Percentiles rank a stretch among this genome's conserved stretches.
Evolutionary conservation across 495 filamentous ascomycete genomes (phyloP).

Genomic region (Hyphodiscus hymeniophilus): DNA sequence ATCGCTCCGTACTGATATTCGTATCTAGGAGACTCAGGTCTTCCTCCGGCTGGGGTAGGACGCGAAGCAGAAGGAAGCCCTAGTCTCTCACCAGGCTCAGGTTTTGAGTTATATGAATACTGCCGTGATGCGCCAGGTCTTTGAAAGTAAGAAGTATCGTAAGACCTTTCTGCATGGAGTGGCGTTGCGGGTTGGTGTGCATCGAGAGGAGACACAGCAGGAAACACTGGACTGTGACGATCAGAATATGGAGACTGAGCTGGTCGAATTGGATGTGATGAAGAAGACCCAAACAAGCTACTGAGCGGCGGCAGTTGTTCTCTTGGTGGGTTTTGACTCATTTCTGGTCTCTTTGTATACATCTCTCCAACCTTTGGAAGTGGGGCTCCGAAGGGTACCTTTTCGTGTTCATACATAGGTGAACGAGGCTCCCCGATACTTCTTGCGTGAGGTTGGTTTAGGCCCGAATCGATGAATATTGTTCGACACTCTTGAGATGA

Average conservation of each 20-base stretch:
- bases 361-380: slow-evolving; percentile 16
- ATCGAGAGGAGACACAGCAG: slow-evolving; percentile 35
- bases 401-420: slow-evolving; percentile 14
- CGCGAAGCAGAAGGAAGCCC: slow-evolving; percentile 14
- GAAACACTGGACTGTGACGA: slow-evolving; percentile 29
- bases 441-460: slow-evolving; percentile 2
- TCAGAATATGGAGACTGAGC: slow-evolving; percentile 37
- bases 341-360: slow-evolving; percentile 16
- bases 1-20: slow-evolving; percentile 9
- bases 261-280: slow-evolving; percentile 24
- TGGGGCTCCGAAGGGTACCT: slow-evolving; percentile 4
- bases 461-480: neutral
- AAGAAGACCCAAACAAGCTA: slow-evolving; percentile 41
- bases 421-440: slow-evolving; percentile 15
- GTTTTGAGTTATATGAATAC: slow-evolving; percentile 25
- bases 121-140: slow-evolving; percentile 15
- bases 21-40: slow-evolving; percentile 22
- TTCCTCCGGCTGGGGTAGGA: neutral
- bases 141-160: slow-evolving; percentile 35
- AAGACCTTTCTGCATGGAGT: slow-evolving; percentile 24
- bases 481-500: neutral
- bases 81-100: slow-evolving; percentile 21
- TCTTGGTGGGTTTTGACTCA: slow-evolving; percentile 24
- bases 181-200: slow-evolving; percentile 26
- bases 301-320: slow-evolving; percentile 45